Evolutionary conservation across 805 yeast species (phyloP), one percentile per base, ranked within the genome.

Genomic region (Metschnikowia hibisci): DNA sequence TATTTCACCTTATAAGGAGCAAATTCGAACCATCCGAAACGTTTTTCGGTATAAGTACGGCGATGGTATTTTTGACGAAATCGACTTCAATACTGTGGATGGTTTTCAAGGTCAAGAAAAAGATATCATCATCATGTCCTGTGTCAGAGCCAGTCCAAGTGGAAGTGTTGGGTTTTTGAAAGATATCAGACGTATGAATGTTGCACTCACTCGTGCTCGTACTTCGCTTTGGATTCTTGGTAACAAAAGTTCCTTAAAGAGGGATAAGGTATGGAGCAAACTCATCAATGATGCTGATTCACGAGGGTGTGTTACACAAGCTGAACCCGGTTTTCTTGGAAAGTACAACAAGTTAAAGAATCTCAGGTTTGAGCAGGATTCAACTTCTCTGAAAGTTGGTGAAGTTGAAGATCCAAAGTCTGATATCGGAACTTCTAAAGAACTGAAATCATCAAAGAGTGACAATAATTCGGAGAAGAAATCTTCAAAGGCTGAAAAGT

Each of bases 91-190:
- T 58, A 88, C 99, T 0, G 89, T 93, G 47, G 99, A 93, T 73
- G 99, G 98, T 1, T 93, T 90, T 61, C 99, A 89, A 68, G 97
- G 96, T 50, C 98, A 93, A 63, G 99, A 93, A 60, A 93, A 91
- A 62, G 97, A 91, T 50, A 80, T 93, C 36, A 87, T 93, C 48
- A 78, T 93, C 38, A 83, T 93, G 73, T 89, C 98, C 0, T 91
- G 98, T 78, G 99, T 93, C 4, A 78, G 99, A 55, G 96, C 98
- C 0, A 71, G 74, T 47, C 84, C 81, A 37, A 70, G 76, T 11
- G 77, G 74, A 7, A 67, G 74, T 18, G 87, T 91, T 46, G 99
- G 98, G 13, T 93, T 93, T 65, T 74, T 93, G 60, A 82, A 84
- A 36, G 99, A 93, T 64, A 76, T 82, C 30, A 77, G 99, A 50